Evolutionary conservation across 75 land plant genomes (phyloP).

Genomic region (Pinus taeda): DNA sequence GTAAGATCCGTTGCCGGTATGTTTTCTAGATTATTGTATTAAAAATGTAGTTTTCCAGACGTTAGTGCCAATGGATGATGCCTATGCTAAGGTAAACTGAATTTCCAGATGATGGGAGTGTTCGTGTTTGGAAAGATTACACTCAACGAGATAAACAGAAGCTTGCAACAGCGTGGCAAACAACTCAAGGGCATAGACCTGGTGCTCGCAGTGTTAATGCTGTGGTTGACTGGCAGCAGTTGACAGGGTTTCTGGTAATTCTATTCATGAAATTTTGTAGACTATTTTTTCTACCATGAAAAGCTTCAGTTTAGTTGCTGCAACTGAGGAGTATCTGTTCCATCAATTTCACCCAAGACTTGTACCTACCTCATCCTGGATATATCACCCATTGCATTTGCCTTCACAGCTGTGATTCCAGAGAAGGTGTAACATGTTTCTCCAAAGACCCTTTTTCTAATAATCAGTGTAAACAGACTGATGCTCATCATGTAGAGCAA

Average conservation of each 20-base stretch:
- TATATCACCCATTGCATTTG: too few relatives aligned
- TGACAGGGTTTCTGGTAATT: conserved; percentile 87
- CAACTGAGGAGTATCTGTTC: too few relatives aligned
- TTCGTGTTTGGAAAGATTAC: conserved; percentile 93
- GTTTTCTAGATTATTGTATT: conserved; percentile 4
- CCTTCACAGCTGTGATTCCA: too few relatives aligned
- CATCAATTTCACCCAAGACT: too few relatives aligned
- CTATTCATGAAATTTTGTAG: background rate
- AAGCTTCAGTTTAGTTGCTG: too few relatives aligned
- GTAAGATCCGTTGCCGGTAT: conserved; percentile 39
- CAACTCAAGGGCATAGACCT: conserved; percentile 84
- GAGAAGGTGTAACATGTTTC: too few relatives aligned
- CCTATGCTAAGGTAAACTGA: background rate
- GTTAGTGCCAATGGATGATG: background rate
- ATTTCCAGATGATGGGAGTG: conserved; percentile 80
- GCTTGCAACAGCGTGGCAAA: conserved; percentile 87
- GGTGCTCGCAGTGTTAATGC: conserved; percentile 64
- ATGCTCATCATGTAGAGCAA: too few relatives aligned
- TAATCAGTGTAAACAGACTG: too few relatives aligned
- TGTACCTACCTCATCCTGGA: too few relatives aligned
- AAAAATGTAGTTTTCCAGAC: background rate
- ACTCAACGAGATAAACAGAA: conserved; percentile 55
- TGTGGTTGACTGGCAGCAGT: conserved; percentile 98
- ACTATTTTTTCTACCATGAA: background rate
- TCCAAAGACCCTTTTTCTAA: too few relatives aligned